A percentile compares a stretch with the other conserved stretches of the same genome.
phyloP scores from a whole-genome alignment of 1,284 basidiomycete genomes.

The Peniophora sp. region DNA sequence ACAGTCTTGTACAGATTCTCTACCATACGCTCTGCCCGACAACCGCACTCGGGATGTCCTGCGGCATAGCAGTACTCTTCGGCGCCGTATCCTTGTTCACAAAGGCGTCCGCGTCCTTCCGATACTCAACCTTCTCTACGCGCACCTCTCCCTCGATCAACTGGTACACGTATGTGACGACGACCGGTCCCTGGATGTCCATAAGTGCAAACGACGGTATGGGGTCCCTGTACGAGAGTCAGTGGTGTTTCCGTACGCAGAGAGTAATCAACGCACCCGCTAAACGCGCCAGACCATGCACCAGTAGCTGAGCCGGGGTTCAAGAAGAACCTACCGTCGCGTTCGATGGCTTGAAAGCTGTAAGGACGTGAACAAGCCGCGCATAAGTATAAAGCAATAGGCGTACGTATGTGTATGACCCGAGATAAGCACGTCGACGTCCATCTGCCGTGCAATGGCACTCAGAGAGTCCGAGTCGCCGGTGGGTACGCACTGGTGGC shows the following conservation, averaged over 20 bases:
- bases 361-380: constrained; percentile 2
- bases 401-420: constrained; percentile 91
- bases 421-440: constrained; percentile 91
- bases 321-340: constrained; percentile 89
- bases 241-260: neutral
- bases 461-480: constrained; percentile 88
- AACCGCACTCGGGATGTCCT: constrained; percentile 32
- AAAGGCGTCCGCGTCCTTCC: constrained; percentile 53
- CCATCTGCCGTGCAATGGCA: constrained; percentile 89
- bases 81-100: constrained; percentile 16
- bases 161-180: constrained; percentile 95
- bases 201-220: constrained; percentile 87
- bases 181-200: constrained; percentile 91
- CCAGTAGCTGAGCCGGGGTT: constrained; percentile 96
- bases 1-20: neutral
- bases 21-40: constrained; percentile 27
- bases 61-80: constrained; percentile 31
- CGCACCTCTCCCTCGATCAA: constrained; percentile 88
- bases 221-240: constrained; percentile 35
- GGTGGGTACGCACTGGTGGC: constrained; percentile 90
- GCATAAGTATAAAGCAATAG: neutral
- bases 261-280: constrained; percentile 37
- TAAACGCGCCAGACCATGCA: constrained; percentile 80
- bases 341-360: constrained; percentile 92
- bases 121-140: constrained; percentile 80